Conservation (phyloP, 139 green algal genomes). For the Diplosphaera chodatii region DNA sequence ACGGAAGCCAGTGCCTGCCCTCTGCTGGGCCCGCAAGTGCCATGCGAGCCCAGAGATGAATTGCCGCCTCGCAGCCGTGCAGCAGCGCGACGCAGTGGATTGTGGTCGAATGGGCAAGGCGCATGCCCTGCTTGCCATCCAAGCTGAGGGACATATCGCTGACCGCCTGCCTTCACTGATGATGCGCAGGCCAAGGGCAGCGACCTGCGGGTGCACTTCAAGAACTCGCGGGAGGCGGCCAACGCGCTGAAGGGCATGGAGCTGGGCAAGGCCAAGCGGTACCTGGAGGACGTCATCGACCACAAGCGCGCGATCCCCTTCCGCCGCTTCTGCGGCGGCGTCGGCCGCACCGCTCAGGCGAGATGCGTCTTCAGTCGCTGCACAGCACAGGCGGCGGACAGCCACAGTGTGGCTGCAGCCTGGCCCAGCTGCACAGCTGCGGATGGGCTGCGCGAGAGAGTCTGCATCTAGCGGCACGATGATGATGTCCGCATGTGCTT, state of each 20-base stretch:
- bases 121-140: too few species aligned
- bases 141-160: neutral
- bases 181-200: conserved; percentile 71
- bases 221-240: conserved; percentile 94
- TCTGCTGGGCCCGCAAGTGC: too few species aligned
- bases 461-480: conserved; percentile 58
- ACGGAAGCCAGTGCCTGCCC: too few species aligned
- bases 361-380: neutral
- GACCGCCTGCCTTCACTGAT: neutral
- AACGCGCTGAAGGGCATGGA: conserved; percentile 78
- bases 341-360: conserved; percentile 32
- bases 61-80: too few species aligned
- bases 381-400: neutral
- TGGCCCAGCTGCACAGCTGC: too few species aligned
- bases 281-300: conserved; percentile 90
- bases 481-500: neutral
- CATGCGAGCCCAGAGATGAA: too few species aligned
- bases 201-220: conserved; percentile 94
- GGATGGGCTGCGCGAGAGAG: too few species aligned
- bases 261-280: conserved; percentile 90
- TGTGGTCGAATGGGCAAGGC: neutral
- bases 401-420: too few species aligned
- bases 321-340: conserved; percentile 84
- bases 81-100: too few species aligned
- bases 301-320: conserved; percentile 94